phyloP scores from a whole-genome alignment of 2,329 filamentous ascomycete genomes.

The Fusarium incarnatum region DNA sequence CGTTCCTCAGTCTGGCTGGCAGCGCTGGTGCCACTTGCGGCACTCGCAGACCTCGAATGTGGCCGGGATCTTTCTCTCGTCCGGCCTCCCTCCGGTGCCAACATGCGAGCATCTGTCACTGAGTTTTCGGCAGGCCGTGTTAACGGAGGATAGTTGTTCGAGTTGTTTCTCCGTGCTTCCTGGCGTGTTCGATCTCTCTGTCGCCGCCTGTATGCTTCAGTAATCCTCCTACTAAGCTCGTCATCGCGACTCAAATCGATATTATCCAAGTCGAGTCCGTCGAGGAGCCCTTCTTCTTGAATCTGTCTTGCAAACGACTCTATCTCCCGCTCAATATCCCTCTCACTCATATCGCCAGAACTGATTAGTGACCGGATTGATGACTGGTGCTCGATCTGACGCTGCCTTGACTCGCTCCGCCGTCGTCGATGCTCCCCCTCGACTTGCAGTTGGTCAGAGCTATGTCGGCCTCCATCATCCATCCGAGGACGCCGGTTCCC shows the following conservation, averaged over 20 bases:
- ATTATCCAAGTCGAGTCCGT: conserved; percentile 89
- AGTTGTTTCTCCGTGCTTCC: conserved; percentile 60
- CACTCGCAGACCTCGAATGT: conserved; percentile 61
- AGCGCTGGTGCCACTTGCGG: conserved; percentile 56
- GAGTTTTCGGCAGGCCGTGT: conserved; percentile 49
- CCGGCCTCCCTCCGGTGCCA: conserved; percentile 45
- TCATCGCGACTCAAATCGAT: conserved; percentile 87
- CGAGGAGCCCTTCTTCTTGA: conserved; percentile 84
- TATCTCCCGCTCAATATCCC: conserved; percentile 88
- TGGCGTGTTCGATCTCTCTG: conserved; percentile 72
- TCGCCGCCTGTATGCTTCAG: conserved; percentile 84
- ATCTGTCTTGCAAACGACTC: conserved; percentile 91
- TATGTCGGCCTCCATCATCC: conserved; percentile 45
- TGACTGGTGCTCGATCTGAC: conserved; percentile 87
- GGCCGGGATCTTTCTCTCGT: conserved; percentile 53
- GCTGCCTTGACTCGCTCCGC: conserved; percentile 60
- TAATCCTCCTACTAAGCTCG: conserved; percentile 89
- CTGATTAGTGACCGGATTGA: conserved; percentile 88
- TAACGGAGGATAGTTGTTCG: conserved; percentile 50
- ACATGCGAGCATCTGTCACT: conserved; percentile 45
- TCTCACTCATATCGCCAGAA: conserved; percentile 78
- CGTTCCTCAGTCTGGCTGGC: conserved; percentile 59
- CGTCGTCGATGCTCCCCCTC: conserved; percentile 52
- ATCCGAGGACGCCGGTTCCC: conserved; percentile 39
- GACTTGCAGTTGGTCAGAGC: conserved; percentile 53